phyloP scores from a whole-genome alignment of 2,329 filamentous ascomycete genomes.

The Phialemoniopsis sp. region DNA sequence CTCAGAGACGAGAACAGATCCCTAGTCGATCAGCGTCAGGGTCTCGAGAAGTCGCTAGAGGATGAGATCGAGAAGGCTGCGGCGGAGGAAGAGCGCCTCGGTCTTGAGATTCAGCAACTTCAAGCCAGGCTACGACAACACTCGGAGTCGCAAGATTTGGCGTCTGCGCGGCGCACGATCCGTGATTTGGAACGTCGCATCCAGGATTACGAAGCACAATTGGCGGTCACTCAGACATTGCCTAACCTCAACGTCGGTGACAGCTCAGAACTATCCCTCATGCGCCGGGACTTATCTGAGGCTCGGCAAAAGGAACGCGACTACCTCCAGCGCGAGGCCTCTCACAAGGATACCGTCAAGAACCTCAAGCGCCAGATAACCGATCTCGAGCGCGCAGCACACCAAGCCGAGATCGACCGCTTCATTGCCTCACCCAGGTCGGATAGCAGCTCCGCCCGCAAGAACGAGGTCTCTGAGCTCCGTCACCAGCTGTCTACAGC shows the following conservation, averaged over 20 bases:
- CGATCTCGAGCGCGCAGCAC: constrained; percentile 63
- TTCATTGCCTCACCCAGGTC: constrained; percentile 39
- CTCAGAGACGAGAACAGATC: constrained; percentile 60
- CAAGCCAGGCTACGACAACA: constrained; percentile 36
- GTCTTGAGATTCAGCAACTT: constrained; percentile 48
- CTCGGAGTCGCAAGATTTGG: constrained; percentile 49
- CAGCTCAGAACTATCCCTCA: constrained; percentile 49
- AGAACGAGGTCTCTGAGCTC: constrained; percentile 54
- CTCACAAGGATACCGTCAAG: constrained; percentile 59
- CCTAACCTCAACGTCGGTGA: constrained; percentile 29
- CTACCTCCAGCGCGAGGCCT: constrained; percentile 59
- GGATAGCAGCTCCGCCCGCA: constrained; percentile 43
- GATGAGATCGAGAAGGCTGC: constrained; percentile 63
- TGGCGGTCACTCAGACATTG: constrained; percentile 25
- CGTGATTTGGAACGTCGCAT: constrained; percentile 61
- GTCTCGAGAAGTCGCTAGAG: constrained; percentile 60
- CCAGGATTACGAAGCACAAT: constrained; percentile 45
- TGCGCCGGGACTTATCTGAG: constrained; percentile 59
- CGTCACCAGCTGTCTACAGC: constrained; percentile 57
- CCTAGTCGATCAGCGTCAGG: constrained; percentile 51
- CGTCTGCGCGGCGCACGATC: constrained; percentile 58
- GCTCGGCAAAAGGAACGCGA: constrained; percentile 64
- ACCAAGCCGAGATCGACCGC: constrained; percentile 56
- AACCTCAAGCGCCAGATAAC: constrained; percentile 60
- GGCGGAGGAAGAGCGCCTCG: constrained; percentile 60